Base-by-base conservation (phyloP, 257 asterid genomes). In the Verbascum thapsus region DNA sequence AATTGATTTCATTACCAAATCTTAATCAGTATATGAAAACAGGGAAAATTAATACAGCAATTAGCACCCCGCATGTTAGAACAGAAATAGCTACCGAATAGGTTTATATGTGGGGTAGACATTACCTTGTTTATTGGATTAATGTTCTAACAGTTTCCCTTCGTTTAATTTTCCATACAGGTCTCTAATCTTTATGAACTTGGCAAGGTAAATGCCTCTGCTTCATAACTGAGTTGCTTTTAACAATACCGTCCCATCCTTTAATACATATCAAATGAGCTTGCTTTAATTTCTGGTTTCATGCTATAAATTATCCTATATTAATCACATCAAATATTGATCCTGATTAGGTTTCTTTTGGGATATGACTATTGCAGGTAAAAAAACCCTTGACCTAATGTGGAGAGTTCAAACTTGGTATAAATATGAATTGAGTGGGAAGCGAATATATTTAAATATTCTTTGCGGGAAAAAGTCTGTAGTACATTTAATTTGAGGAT, bases 331-430 rank as follows among this genome's bases (percentile, higher is more conserved):
- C 55, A 15, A 7, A 12, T 26, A 15, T 44, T 19, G 10, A 42
- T 5, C 49, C 64, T 71, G 54, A 61, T 37, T 12, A 9, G 26
- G 23, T 63, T 66, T 35, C 60, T 59, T 26, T 44, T 47, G 58
- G 60, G 32, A 47, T 58, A 50, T 61, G 15, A 44, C 17, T 22
- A 64, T 48, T 70, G 57, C 67, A 79, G 84, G 97, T 90, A 15
- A 90, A 90, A n/a, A 71, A 90, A 90, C 70, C 97, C 97, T 10
- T 87, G 97, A 96, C 97, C 97, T 10, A 90, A 90, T 73, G 97
- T 90, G 58, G 96, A 90, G n/a, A n/a, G n/a, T n/a, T n/a, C n/a
- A n/a, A n/a, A n/a, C n/a, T n/a, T n/a, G n/a, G n/a, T n/a, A n/a
- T n/a, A n/a, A n/a, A n/a, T n/a, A n/a, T n/a, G n/a, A n/a, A n/a